Evolutionary conservation across 2,329 filamentous ascomycete species (phyloP).

Genomic region (Ciborinia camelliae): DNA sequence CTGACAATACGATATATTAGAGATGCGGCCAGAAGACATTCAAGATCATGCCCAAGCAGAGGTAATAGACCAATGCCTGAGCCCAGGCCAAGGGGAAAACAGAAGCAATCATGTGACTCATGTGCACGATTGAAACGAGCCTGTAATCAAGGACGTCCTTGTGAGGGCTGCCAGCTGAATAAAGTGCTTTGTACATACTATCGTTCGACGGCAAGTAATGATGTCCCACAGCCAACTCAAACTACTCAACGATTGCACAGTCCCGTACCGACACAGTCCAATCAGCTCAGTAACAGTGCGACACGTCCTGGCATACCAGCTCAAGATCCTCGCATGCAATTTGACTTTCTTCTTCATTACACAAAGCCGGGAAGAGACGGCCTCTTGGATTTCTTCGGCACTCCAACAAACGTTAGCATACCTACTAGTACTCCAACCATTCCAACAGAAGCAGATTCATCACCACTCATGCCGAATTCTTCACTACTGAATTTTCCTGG

Average conservation of each 20-base stretch:
- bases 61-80: conserved; percentile 9
- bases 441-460: background rate
- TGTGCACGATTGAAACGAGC: conserved; percentile 17
- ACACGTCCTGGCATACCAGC: background rate
- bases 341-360: conserved; percentile 35
- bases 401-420: background rate
- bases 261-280: background rate
- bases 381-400: conserved; percentile 4
- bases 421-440: background rate
- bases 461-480: background rate
- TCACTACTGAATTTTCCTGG: background rate
- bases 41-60: conserved; percentile 14
- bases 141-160: conserved; percentile 12
- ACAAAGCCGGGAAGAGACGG: conserved; percentile 23
- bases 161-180: conserved; percentile 1
- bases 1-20: background rate
- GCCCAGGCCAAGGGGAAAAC: conserved; percentile 12
- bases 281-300: background rate
- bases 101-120: conserved; percentile 18
- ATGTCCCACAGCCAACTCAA: background rate
- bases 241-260: background rate
- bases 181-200: conserved; percentile 1
- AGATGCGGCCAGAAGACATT: conserved; percentile 18
- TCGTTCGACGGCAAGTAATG: conserved; percentile 3
- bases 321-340: conserved; percentile 1